Evolutionary conservation across 2,329 filamentous ascomycete species (phyloP).

Genomic region (Mycogone perniciosa): DNA sequence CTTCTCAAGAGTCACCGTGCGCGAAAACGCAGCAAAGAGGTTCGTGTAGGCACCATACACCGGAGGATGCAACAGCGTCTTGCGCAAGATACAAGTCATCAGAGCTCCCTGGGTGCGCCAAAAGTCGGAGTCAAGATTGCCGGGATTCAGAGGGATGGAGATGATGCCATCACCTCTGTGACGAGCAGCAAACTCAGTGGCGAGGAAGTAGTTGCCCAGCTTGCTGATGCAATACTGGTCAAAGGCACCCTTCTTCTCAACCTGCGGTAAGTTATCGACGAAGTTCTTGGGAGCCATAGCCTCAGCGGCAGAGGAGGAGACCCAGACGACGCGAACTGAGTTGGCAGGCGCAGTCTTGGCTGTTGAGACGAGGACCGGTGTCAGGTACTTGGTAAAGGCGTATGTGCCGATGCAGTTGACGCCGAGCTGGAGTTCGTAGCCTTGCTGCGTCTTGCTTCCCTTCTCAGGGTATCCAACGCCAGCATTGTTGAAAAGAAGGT

Average conservation of each 20-base stretch:
- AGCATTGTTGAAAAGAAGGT: constrained; percentile 38
- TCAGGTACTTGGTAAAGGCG: constrained; percentile 32
- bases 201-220: constrained; percentile 26
- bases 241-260: constrained; percentile 14
- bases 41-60: constrained; percentile 11
- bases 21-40: constrained; percentile 9
- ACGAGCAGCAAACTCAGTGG: constrained; percentile 24
- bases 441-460: constrained; percentile 18
- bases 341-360: constrained; percentile 23
- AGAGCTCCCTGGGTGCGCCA: constrained; percentile 20
- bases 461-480: constrained; percentile 33
- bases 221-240: constrained; percentile 25
- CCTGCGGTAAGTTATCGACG: constrained; percentile 1
- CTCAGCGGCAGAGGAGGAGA: constrained; percentile 19
- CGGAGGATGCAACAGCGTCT: constrained; percentile 2
- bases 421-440: constrained; percentile 35
- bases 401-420: constrained; percentile 35
- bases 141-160: constrained; percentile 31
- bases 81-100: constrained; percentile 1
- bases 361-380: constrained; percentile 27
- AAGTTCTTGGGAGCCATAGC: neutral
- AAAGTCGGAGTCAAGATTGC: constrained; percentile 34
- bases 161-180: constrained; percentile 24
- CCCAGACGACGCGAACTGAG: constrained; percentile 29
- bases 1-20: constrained; percentile 3